Base-by-base conservation (phyloP, 1,139 yeast species). In the Barnettozyma hawaiiensis region DNA sequence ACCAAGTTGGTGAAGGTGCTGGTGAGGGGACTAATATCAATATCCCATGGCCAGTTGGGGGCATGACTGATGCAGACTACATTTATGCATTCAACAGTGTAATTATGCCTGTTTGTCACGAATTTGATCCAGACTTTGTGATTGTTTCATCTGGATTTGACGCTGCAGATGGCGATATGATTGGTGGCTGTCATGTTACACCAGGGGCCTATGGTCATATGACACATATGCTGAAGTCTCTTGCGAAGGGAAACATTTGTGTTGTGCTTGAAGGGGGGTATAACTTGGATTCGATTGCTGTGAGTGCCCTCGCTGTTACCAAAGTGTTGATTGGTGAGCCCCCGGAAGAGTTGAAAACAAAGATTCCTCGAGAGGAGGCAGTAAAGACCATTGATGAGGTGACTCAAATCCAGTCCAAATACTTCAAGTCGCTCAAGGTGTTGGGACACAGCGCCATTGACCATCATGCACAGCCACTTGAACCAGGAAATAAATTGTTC, bases 91-190 rank as follows among this genome's bases (percentile, higher is more conserved):
- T 94, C 64, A 78, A 81, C 52, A 81, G 81, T 54, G 80, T 90
- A n/a, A 76, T 94, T 12, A 74, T 94, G 75, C 98, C 98, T 0
- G 78, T 89, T 37, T 85, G 95, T 39, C 67, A 79, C 45, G 98
- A 94, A 59, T 94, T 83, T 56, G 82, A 83, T 56, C 97, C 99
- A 0, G 98, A 94, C 64, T 70, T 94, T 52, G 89, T 89, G 7
- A 86, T 94, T 31, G 82, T 94, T 27, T 86, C 96, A 34, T 82
- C 97, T 0, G 99, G 99, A 0, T 92, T 92, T 58, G 99, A 92
- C 66, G 98, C 98, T 20, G 99, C 99, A 0, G 96, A 86, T 55
- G 98, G 97, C 42, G 99, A 94, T 64, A 82, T 87, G 44, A 86
- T 94, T 52, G 99, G 98, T n/a, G 96, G 94, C 32, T 92, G 97